A percentile compares a stretch with the other conserved stretches of the same genome.
These are phyloP conservation scores for Taphrina sp. DNA, from an alignment of 1,139 yeast species.

Conservation along the genomic window DNA sequence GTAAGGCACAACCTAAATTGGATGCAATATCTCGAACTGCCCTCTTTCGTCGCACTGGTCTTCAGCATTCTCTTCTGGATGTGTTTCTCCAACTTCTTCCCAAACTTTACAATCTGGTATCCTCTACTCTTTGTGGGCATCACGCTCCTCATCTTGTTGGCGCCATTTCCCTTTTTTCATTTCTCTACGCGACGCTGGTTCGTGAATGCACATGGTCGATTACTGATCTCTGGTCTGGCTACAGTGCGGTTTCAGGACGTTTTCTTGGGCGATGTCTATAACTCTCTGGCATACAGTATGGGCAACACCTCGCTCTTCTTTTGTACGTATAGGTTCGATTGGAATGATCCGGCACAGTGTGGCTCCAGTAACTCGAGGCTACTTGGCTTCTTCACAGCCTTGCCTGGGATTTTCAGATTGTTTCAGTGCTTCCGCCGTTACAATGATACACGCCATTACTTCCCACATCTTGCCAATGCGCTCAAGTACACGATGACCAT, in stretches of 20 bases:
- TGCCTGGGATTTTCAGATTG: slow-evolving; percentile 89
- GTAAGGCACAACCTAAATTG: slow-evolving; percentile 66
- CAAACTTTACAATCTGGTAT: slow-evolving; percentile 64
- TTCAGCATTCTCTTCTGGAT: slow-evolving; percentile 63
- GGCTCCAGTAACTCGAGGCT: slow-evolving; percentile 71
- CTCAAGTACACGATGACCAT: slow-evolving; percentile 67
- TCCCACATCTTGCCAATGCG: slow-evolving; percentile 95
- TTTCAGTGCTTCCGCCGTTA: slow-evolving; percentile 89
- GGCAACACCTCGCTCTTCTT: slow-evolving; percentile 83
- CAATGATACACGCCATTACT: slow-evolving; percentile 90
- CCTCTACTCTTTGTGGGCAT: slow-evolving; percentile 76
- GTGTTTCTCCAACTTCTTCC: slow-evolving; percentile 71
- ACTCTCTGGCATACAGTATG: slow-evolving; percentile 82
- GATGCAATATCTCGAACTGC: slow-evolving; percentile 56
- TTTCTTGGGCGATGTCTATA: slow-evolving; percentile 84
- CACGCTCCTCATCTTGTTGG: slow-evolving; percentile 52
- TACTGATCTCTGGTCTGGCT: slow-evolving; percentile 75
- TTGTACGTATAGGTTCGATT: slow-evolving; percentile 71
- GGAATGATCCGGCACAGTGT: slow-evolving; percentile 58
- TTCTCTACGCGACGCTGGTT: slow-evolving; percentile 70
- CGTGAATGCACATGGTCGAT: slow-evolving; percentile 65
- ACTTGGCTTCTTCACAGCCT: slow-evolving; percentile 77
- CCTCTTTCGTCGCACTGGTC: slow-evolving; percentile 53
- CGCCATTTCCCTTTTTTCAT: slow-evolving; percentile 59
- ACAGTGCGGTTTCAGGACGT: slow-evolving; percentile 96